Evolutionary conservation across 176 grass and related monocot genomes (phyloP), one percentile per base, ranked within the genome.

Genomic region (Cenchrus purpureus): DNA sequence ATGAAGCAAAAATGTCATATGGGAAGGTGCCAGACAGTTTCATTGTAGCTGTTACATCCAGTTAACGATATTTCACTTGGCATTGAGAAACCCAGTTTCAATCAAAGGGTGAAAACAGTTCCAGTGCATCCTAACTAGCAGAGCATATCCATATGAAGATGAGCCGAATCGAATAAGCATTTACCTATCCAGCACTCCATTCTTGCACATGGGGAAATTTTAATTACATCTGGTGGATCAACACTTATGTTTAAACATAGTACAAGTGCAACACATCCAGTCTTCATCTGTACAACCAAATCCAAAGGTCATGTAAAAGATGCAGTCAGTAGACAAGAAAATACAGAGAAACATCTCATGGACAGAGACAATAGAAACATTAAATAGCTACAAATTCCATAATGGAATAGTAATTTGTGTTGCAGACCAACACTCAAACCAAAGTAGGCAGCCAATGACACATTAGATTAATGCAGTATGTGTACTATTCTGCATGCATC

Each of bases 151-250:
- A 68, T 29, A 4, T 82, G 29, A 53, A 82, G 20, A 40, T 55
- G 45, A 77, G n/a, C 50, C 65, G 28, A 16, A 71, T 49, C 51
- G 13, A 37, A 50, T 8, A 60, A 75, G 83, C 25, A 17, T 69
- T 94, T 92, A 99, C 97, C 97, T 92, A 94, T 99, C 97, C 97
- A 99, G 85, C 97, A 99, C 69, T 99, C 94, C 91, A 89, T 96
- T 91, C 91, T 89, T 86, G 97, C 97, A 82, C 97, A 99, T 59
- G 97, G 97, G 29, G 97, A 99, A 61, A 99, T 96, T 88, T 99
- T 99, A 81, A 99, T 99, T 71, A 99, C 91, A 82, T 99, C 97
- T 4, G 97, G 97, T 0, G 97, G 97, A 84, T 99, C 94, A 86
- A 99, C 93, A 78, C 94, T 94, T 76, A 99, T 92, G 89, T 99